Base-by-base conservation (phyloP, 2,329 filamentous ascomycete genomes). In the Fusarium torulosum region DNA sequence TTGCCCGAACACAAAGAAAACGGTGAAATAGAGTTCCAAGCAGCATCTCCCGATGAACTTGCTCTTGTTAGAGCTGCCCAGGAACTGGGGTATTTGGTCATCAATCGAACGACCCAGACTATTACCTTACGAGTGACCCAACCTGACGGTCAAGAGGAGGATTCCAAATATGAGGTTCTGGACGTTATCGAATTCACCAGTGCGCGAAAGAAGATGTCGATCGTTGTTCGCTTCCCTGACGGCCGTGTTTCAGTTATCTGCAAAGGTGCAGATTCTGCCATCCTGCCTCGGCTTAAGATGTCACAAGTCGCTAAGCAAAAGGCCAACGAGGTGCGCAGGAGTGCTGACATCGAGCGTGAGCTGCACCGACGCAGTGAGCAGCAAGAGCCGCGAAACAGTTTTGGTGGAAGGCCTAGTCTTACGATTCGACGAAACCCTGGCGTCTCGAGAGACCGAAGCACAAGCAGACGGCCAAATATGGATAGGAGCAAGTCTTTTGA, bases 121-220 rank as follows among this genome's bases (percentile, higher is more conserved):
- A 87, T 97, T 38, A 88, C 85, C 0, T 70, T 89, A 9, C 80
- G 78, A 23, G 75, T 85, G 20, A 76, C 75, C 1, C 76, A 76
- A 17, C 71, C 76, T 5, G 76, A 78, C 27, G 81, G 80, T 6
- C 71, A 74, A 5, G 72, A 74, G 10, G 79, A 84, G 5, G 82
- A 85, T 4, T 89, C 93, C 71, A 84, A 83, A 0, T 97, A 95
- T 71, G 88, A 96, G 64, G 86, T 97, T 6, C 79, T 97, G 31
- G 93, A 97, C 72, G 86, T 96, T 6, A 93, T 97, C 59, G 94
- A 97, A 74, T 97, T 97, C 72, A 96, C 91, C 63, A 96, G 92
- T 78, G 88, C 91, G 64, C 86, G 94, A 23, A 97, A 97, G 79
- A 86, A 94, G 40, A 97, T 97, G 94, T 95, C 94, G 0, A 89